Evolutionary conservation across 352 stramenopile species (phyloP).

Genomic region (Pythium chondricola): DNA sequence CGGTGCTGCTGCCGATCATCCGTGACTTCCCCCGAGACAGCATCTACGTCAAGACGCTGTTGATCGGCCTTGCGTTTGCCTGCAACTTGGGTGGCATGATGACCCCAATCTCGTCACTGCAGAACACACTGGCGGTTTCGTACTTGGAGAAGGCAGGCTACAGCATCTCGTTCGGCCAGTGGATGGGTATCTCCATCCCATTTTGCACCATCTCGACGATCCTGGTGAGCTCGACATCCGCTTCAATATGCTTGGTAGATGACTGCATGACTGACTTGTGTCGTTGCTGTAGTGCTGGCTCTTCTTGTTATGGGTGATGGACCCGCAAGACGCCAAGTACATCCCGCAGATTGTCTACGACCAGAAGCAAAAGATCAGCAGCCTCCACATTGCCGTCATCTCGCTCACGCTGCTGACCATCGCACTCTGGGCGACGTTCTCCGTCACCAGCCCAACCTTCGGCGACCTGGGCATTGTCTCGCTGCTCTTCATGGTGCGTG

Average conservation of each 20-base stretch:
- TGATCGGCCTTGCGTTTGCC: constrained; percentile 90
- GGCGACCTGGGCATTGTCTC: constrained; percentile 90
- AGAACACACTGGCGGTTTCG: constrained; percentile 83
- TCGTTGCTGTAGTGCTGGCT: constrained; percentile 85
- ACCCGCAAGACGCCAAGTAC: constrained; percentile 82
- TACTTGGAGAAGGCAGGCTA: constrained; percentile 86
- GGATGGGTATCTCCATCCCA: constrained; percentile 86
- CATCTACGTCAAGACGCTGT: constrained; percentile 85
- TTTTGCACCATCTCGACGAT: constrained; percentile 86
- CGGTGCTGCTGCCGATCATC: constrained; percentile 86
- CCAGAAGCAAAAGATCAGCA: constrained; percentile 87
- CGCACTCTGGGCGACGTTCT: constrained; percentile 87
- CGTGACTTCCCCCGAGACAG: constrained; percentile 81
- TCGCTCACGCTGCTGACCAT: constrained; percentile 88
- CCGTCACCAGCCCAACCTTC: constrained; percentile 80
- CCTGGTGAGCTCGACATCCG: no score
- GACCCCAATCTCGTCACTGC: constrained; percentile 89
- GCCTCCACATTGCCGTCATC: constrained; percentile 84
- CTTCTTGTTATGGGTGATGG: constrained; percentile 82
- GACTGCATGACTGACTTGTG: neutral
- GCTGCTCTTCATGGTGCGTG: constrained; percentile 84
- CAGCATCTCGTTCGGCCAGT: constrained; percentile 86
- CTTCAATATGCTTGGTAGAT: no score
- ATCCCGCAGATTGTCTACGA: constrained; percentile 92
- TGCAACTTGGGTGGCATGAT: constrained; percentile 93